Evolutionary conservation across 2,329 filamentous ascomycete genomes (phyloP).

Genomic region (Alternaria sp.): DNA sequence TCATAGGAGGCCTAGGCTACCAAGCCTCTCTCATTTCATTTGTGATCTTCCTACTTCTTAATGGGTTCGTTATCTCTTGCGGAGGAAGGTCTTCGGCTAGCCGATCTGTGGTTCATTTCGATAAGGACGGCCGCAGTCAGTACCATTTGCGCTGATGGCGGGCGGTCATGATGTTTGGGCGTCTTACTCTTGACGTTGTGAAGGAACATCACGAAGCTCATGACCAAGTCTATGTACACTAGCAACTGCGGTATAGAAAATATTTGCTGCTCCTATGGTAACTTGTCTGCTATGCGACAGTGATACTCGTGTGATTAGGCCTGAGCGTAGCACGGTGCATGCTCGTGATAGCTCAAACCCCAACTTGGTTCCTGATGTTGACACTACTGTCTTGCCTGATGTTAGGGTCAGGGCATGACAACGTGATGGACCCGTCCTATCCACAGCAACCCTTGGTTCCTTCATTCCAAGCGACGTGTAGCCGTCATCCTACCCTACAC

Average conservation of each 20-base stretch:
- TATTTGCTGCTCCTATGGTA: conserved; percentile 24
- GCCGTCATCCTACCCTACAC: not conserved
- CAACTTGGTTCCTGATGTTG: conserved; percentile 11
- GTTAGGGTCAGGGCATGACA: not conserved
- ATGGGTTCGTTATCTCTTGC: conserved; percentile 31
- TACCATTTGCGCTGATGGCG: conserved; percentile 31
- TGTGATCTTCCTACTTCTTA: conserved; percentile 36
- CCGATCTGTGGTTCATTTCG: conserved; percentile 34
- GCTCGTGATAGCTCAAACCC: conserved; percentile 31
- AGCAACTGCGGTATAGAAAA: conserved; percentile 48
- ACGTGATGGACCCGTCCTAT: not conserved
- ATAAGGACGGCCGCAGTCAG: conserved; percentile 36
- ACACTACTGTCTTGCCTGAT: not conserved
- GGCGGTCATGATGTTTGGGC: conserved; percentile 45
- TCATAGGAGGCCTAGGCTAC: conserved; percentile 32
- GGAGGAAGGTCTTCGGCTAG: conserved; percentile 33
- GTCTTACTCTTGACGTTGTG: conserved; percentile 34
- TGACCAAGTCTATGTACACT: conserved; percentile 49
- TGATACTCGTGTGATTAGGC: conserved; percentile 5
- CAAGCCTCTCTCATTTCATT: conserved; percentile 32
- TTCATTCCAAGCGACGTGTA: not conserved
- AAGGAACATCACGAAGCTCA: conserved; percentile 48
- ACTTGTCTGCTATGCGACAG: not conserved
- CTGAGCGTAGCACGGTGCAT: conserved; percentile 34
- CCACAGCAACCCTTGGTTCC: not conserved